Evolutionary conservation across 306 rosid species (phyloP), one percentile per base, ranked within the genome.

Genomic region (Cucurbita pepo): DNA sequence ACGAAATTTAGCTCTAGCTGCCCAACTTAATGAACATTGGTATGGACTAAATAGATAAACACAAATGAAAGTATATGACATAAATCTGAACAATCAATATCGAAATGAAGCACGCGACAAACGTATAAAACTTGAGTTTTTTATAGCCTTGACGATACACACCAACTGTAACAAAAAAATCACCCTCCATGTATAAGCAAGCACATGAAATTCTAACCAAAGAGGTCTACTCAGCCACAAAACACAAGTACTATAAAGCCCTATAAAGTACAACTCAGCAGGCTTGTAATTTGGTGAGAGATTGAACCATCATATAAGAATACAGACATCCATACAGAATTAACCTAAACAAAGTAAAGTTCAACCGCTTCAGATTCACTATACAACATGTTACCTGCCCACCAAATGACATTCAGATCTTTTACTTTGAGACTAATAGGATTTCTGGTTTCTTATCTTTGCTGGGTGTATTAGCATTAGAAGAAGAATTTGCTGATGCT

Each of bases 401-500:
- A 54, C 60, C 69, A 53, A 77, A 79, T 45, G 40, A 45, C 56
- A 30, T 22, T 69, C 22, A 22, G 40, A 69, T 25, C 5, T 11
- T 69, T 90, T 87, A 93, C 86, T 94, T 94, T 2, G 99, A 91
- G 63, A 82, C 99, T 81, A 94, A 77, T 8, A 89, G 87, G 72
- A 94, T 76, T 78, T 94, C 99, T 3, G 97, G 97, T 69, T 94
- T 91, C 83, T 89, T 94, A 16, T 72, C 80, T 83, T 94, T 94
- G 83, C 86, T 88, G 2, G 97, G 99, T 0, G 99, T 91, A 79
- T 85, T 94, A 13, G 82, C 77, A 78, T 84, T 92, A 7, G 97
- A 89, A 1, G 91, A 81, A 0, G 88, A 67, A 77, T 76, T 86
- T 4, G 85, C 57, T 13, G 79, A 75, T 0, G 79, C 79, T 1